Conservation (phyloP, 176 grass and related monocot species). For the Bromus sterilis region DNA sequence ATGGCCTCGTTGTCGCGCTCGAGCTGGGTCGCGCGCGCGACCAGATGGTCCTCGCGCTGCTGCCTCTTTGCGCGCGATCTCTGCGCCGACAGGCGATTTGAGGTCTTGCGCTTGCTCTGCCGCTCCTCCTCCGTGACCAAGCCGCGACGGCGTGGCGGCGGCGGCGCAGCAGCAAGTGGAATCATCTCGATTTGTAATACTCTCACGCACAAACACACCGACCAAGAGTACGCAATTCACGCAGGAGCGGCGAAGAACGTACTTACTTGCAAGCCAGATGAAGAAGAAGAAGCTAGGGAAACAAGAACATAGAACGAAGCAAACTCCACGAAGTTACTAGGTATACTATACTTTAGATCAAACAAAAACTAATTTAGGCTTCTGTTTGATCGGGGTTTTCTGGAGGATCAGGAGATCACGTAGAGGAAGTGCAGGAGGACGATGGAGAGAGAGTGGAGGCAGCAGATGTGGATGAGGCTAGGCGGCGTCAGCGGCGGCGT, state of each 20-base stretch:
- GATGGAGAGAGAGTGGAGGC: constrained; percentile 91
- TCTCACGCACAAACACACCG: neutral
- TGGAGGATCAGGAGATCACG: constrained; percentile 81
- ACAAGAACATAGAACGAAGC: neutral
- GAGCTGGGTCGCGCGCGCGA: constrained; percentile 15
- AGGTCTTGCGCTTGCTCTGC: constrained; percentile 67
- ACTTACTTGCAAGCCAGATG: neutral
- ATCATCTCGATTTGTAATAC: neutral
- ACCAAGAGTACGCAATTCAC: neutral
- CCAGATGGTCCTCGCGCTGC: constrained; percentile 39
- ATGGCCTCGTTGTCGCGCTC: constrained; percentile 30
- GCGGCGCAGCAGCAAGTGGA: neutral
- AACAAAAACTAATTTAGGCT: too few species aligned
- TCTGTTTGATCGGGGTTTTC: too few species aligned
- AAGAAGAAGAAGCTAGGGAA: neutral
- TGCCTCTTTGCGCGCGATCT: constrained; percentile 68
- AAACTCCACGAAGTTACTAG: too few species aligned
- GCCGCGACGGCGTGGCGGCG: neutral
- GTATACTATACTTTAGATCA: constrained; percentile 25
- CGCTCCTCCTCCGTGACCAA: constrained; percentile 64
- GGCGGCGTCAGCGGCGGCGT: constrained; percentile 1
- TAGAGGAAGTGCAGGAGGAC: constrained; percentile 93
- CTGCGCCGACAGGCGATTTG: constrained; percentile 76
- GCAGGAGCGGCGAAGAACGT: neutral
- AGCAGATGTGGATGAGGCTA: constrained; percentile 51